Conservation (phyloP, 441 rosid genomes). For the Adansonia rubrostipa region DNA sequence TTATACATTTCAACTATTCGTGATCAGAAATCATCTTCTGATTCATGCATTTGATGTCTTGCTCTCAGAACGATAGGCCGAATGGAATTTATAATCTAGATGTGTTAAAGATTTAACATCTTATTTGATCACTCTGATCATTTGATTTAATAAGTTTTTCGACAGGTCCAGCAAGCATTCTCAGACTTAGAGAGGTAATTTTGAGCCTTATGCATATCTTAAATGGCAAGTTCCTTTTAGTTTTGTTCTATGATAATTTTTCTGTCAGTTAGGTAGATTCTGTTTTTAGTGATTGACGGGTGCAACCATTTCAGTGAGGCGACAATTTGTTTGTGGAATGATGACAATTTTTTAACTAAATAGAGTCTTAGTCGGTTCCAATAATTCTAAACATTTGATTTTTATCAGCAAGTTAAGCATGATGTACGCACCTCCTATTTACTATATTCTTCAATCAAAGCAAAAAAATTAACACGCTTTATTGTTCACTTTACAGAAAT, state of each 20-base stretch:
- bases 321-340: not conserved
- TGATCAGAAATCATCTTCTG: not conserved
- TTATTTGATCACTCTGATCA: not conserved
- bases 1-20: not conserved
- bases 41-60: not conserved
- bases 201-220: not conserved
- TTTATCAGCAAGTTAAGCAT: not conserved
- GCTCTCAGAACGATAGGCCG: not conserved
- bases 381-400: not conserved
- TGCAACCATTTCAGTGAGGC: not conserved
- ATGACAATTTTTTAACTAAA: not conserved
- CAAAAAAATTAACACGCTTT: not conserved
- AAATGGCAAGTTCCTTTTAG: too few species aligned
- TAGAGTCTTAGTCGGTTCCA: not conserved
- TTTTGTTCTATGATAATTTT: not conserved
- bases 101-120: not conserved
- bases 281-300: not conserved
- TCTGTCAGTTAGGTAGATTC: not conserved
- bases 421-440: not conserved
- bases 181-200: constrained; percentile 65
- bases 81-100: not conserved
- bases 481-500: constrained; percentile 42
- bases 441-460: not conserved
- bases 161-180: constrained; percentile 68
- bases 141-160: not conserved